Conservation (phyloP, 208 protist species). For the Sergeia podlipaevii region DNA sequence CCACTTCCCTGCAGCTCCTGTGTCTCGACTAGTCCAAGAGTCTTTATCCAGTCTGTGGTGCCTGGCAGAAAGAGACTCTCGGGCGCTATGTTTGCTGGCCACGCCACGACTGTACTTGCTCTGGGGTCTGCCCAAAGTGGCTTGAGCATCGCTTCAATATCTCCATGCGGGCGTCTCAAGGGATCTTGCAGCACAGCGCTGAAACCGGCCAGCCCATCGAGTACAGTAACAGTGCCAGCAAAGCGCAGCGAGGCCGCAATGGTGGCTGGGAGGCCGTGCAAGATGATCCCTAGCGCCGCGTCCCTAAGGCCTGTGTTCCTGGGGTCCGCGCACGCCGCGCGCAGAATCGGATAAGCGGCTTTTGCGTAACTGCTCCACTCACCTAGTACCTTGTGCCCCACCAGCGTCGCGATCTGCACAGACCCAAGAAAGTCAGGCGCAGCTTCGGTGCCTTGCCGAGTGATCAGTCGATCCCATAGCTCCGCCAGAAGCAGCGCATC, state of each 20-base stretch:
- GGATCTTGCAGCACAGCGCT: slow-evolving; percentile 16
- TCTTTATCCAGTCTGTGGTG: slow-evolving; percentile 21
- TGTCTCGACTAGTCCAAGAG: slow-evolving; percentile 15
- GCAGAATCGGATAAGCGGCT: slow-evolving; percentile 29
- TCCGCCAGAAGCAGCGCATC: slow-evolving; percentile 31
- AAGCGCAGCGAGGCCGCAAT: slow-evolving; percentile 57
- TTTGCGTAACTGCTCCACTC: slow-evolving; percentile 43
- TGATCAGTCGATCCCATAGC: slow-evolving; percentile 53
- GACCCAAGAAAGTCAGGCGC: slow-evolving; percentile 29
- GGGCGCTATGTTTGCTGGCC: slow-evolving; percentile 17
- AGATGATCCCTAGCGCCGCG: slow-evolving; percentile 44
- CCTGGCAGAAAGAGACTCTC: slow-evolving; percentile 18
- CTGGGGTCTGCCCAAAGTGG: slow-evolving; percentile 19
- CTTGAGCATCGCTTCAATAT: slow-evolving; percentile 43
- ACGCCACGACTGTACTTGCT: slow-evolving; percentile 24
- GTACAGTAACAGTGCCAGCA: slow-evolving; percentile 38
- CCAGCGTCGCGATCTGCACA: slow-evolving; percentile 21
- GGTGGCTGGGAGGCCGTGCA: slow-evolving; percentile 42
- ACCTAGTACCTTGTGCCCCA: slow-evolving; percentile 36
- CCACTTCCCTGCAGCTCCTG: neutral
- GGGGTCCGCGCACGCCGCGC: slow-evolving; percentile 29
- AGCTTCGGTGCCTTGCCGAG: neutral
- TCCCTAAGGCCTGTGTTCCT: slow-evolving; percentile 24
- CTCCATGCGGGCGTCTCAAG: slow-evolving; percentile 29
- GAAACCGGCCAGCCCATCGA: slow-evolving; percentile 37